Evolutionary conservation across 2,329 filamentous ascomycete genomes (phyloP).

Genomic region (Corynespora cassiicola): DNA sequence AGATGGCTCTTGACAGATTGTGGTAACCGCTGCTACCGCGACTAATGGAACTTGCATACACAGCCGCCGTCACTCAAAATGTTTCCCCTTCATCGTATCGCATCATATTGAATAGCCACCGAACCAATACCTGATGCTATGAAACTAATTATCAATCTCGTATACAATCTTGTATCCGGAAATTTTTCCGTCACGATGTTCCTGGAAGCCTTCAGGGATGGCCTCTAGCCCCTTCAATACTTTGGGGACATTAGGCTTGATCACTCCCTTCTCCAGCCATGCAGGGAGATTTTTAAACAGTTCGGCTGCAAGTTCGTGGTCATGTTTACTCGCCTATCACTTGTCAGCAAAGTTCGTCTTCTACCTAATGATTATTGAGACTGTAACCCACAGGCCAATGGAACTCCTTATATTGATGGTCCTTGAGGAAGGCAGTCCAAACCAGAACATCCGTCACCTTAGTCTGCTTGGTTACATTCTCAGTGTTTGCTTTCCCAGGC

Average conservation of each 20-base stretch:
- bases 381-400: constrained; percentile 44
- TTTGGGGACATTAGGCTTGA: constrained; percentile 45
- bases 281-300: constrained; percentile 46
- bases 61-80: no score
- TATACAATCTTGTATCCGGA: constrained; percentile 52
- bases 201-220: constrained; percentile 45
- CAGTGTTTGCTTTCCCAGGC: constrained; percentile 49
- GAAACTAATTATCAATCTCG: no score
- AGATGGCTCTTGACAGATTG: no score
- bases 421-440: constrained; percentile 51
- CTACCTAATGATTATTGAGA: not conserved
- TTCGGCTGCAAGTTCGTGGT: constrained; percentile 46
- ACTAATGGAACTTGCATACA: no score
- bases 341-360: not conserved
- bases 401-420: constrained; percentile 45
- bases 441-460: constrained; percentile 53
- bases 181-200: constrained; percentile 48
- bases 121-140: no score
- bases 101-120: no score
- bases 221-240: constrained; percentile 39
- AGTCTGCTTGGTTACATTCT: constrained; percentile 39
- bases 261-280: constrained; percentile 40
- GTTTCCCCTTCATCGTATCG: no score
- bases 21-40: no score
- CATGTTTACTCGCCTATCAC: constrained; percentile 38